A percentile compares a stretch with the other conserved stretches of the same genome.
Conservation (phyloP, 2,329 filamentous ascomycete genomes). For the Pseudogymnoascus sp. region DNA sequence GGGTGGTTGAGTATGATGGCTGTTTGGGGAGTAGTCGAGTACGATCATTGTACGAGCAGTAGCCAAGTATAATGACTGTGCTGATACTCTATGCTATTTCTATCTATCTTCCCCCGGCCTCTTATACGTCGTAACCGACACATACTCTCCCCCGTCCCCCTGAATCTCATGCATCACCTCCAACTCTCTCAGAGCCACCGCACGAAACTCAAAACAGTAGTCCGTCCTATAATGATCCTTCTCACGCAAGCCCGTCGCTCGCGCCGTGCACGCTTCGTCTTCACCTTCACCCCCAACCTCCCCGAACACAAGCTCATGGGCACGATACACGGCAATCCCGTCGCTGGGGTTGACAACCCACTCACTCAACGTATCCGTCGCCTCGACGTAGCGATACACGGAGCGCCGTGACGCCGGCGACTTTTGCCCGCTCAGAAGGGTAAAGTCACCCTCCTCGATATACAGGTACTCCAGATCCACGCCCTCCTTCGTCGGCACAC, state of each 20-base stretch:
- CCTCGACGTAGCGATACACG: constrained; percentile 62
- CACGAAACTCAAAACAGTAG: constrained; percentile 59
- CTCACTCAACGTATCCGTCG: constrained; percentile 53
- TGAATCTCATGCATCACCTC: constrained; percentile 46
- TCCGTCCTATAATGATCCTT: constrained; percentile 64
- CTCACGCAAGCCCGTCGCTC: constrained; percentile 62
- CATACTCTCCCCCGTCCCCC: constrained; percentile 60
- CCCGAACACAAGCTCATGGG: constrained; percentile 65
- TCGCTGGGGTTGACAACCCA: constrained; percentile 68
- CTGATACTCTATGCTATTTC: background rate
- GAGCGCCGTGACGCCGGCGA: constrained; percentile 39
- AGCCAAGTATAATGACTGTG: no score
- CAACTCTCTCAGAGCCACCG: constrained; percentile 51
- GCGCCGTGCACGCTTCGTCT: constrained; percentile 20
- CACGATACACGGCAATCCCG: constrained; percentile 56
- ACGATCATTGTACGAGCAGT: no score
- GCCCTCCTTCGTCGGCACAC: constrained; percentile 45
- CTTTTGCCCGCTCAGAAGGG: constrained; percentile 33
- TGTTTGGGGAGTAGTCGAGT: no score
- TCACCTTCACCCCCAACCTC: constrained; percentile 25
- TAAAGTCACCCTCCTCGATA: constrained; percentile 59
- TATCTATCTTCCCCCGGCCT: background rate
- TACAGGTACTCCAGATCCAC: constrained; percentile 55
- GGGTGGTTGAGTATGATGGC: background rate
- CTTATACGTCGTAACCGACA: background rate